Evolutionary conservation across 805 yeast genomes (phyloP), one percentile per base, ranked within the genome.

Genomic region (Lachancea nothofagi): DNA sequence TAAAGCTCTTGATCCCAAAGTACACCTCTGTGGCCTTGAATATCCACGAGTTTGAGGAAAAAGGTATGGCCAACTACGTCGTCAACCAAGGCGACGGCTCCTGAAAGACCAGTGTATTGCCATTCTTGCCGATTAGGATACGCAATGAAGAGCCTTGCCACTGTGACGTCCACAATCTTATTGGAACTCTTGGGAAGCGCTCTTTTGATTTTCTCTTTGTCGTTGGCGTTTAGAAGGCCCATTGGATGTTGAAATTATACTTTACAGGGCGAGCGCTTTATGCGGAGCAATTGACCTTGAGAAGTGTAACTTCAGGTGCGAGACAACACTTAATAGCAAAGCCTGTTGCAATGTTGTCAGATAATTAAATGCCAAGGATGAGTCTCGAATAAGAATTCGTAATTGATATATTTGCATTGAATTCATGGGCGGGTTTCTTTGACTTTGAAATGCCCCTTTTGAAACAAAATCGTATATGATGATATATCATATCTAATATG

Each of bases 1-100:
- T 85, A 90, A 35, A 93, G 64, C 62, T 93, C 98, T 62, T 93
- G 98, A 61, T 93, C 98, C 98, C 98, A 93, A 0, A 93, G 49
- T 0, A 93, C 95, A 25, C 97, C 97, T 29, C 83, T 69, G 45
- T 78, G 74, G 5, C 94, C 95, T 27, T 69, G 55, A 23, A 90
- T 78, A 55, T 93, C 98, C 5, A 93, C 94, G 38, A 93, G 59
- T 59, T 93, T 93, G 33, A 93, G 70, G 60, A 88, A 93, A 55
- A 85, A 88, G 0, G 96, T 87, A 61, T 90, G 90, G 2, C 97
- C 97, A 2, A 93, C 96, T 9, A 85, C 63, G 61, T 93, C 98
- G 59, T 93, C 96, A 14, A 84, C 96, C 6, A 93, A 64, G 1
- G 78, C 82, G 13, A 89, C 62, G 1, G 97, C 97, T 3, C 98